Evolutionary conservation across 2,329 filamentous ascomycete genomes (phyloP).

Genomic region (Bipolaris victoriae): DNA sequence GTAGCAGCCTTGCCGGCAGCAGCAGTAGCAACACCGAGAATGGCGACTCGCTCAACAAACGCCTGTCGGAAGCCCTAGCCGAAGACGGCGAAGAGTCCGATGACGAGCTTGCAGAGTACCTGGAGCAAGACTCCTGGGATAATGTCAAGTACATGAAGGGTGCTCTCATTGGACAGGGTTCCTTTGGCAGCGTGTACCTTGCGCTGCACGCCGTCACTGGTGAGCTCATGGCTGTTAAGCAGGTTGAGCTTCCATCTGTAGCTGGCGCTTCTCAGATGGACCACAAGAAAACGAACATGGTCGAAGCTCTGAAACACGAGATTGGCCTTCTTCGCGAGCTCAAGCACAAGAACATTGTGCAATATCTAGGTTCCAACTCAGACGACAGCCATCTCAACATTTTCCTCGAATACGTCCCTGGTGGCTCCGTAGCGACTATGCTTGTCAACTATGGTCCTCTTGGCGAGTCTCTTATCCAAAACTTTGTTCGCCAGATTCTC

Average conservation of each 20-base stretch:
- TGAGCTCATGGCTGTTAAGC: slow-evolving; percentile 97
- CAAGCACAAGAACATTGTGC: slow-evolving; percentile 95
- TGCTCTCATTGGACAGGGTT: slow-evolving; percentile 93
- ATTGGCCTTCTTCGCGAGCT: slow-evolving; percentile 93
- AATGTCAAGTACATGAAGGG: slow-evolving; percentile 99
- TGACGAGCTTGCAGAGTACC: slow-evolving; percentile 86
- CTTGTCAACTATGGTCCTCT: slow-evolving; percentile 97
- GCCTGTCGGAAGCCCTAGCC: slow-evolving; percentile 81
- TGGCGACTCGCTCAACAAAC: slow-evolving; percentile 76
- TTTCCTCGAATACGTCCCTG: slow-evolving; percentile 98
- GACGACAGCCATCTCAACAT: slow-evolving; percentile 94
- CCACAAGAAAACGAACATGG: slow-evolving; percentile 95
- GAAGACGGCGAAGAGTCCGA: slow-evolving; percentile 93
- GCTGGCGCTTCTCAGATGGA: slow-evolving; percentile 76
- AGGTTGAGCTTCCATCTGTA: slow-evolving; percentile 88
- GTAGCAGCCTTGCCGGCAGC: slow-evolving; percentile 73
- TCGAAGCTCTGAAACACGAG: slow-evolving; percentile 94
- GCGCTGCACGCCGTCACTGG: slow-evolving; percentile 95
- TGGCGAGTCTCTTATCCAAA: slow-evolving; percentile 89
- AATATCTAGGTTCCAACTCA: slow-evolving; percentile 93
- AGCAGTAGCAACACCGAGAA: slow-evolving; percentile 63
- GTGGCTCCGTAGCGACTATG: slow-evolving; percentile 97
- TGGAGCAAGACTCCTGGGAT: slow-evolving; percentile 91
- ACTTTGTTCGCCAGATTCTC: slow-evolving; percentile 95
- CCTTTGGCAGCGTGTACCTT: slow-evolving; percentile 94